Evolutionary conservation across 352 stramenopile species (phyloP), one percentile per base, ranked within the genome.

Genomic region (Globisporangium rhizosaccharum): DNA sequence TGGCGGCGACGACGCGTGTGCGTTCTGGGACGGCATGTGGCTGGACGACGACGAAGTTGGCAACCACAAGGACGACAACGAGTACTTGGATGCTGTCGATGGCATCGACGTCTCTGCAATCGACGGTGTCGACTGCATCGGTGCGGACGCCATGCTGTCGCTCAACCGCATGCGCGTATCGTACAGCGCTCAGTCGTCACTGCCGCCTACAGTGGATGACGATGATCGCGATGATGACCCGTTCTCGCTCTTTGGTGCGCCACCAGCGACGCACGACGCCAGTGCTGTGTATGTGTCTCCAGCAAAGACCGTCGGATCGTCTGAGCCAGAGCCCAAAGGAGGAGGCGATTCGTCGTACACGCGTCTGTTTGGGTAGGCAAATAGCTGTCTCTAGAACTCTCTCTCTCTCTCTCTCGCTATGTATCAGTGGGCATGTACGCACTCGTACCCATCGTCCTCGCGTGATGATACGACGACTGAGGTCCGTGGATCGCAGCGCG

Each of bases 21-120:
- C 37, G 36, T 66, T 66, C 42, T 66, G 60, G 60, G 50, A 64
- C 49, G 36, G 36, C 20, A 62, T 66, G 9, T 61, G 50, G 60
- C 15, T 26, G 14, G 28, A 57, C 9, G 53, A 59, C 28, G 52
- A 56, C n/a, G 26, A 23, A 15, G 41, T 61, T 8, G 26, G 52
- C 1, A 23, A 57, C 10, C n/a, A 47, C 28, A 30, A 63, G 54
- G 50, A 58, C 39, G 28, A n/a, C 47, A 26, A 56, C 53, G 44
- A 55, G 23, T 51, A 56, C 33, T 59, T 33, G 59, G n/a, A 41
- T 12, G 48, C 30, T 14, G 44, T 46, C 14, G 41, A 54, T 25
- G 47, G 57, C 30, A 36, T 53, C 28, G 51, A 48, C 30, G 23
- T 14, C 10, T 10, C 50, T 14, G 46, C 10, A 14, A 9, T 45